Conservation (phyloP, 1,284 basidiomycete genomes). For the Cutaneotrichosporon dermatis region DNA sequence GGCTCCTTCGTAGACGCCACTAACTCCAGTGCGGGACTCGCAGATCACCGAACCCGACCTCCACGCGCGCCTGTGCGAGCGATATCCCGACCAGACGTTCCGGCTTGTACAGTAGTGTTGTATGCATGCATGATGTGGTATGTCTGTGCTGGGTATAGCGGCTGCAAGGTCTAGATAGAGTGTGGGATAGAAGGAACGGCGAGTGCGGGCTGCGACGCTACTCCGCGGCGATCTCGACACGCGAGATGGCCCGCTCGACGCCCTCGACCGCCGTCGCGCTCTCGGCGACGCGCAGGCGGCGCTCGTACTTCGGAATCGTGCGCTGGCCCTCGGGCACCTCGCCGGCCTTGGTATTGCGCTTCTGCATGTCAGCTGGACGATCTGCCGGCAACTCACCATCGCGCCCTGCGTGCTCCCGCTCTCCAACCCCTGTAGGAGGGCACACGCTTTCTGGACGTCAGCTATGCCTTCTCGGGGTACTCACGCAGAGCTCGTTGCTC, state of each 20-base stretch:
- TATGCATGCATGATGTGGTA: constrained; percentile 7
- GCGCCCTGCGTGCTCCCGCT: constrained; percentile 60
- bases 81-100: constrained; percentile 28
- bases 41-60: constrained; percentile 80
- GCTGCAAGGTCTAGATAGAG: not conserved
- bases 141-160: constrained; percentile 2
- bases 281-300: constrained; percentile 22
- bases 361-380: not conserved
- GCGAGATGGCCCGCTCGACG: constrained; percentile 35
- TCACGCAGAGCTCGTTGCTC: constrained; percentile 72
- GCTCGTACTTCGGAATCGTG: constrained; percentile 46
- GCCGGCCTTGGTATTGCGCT: constrained; percentile 2
- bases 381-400: constrained; percentile 53
- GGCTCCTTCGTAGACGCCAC: not conserved
- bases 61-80: constrained; percentile 28
- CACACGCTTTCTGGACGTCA: constrained; percentile 66
- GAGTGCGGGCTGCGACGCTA: not conserved
- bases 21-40: constrained; percentile 62
- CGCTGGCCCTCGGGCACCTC: constrained; percentile 41
- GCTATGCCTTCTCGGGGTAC: too few relatives aligned
- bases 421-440: constrained; percentile 83
- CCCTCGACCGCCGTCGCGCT: constrained; percentile 25
- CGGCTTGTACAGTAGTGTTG: constrained; percentile 18
- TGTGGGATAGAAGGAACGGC: too few relatives aligned
- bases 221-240: constrained; percentile 23